Evolutionary conservation across 1,284 basidiomycete genomes (phyloP).

Genomic region (Fistulinella cinereoalba): DNA sequence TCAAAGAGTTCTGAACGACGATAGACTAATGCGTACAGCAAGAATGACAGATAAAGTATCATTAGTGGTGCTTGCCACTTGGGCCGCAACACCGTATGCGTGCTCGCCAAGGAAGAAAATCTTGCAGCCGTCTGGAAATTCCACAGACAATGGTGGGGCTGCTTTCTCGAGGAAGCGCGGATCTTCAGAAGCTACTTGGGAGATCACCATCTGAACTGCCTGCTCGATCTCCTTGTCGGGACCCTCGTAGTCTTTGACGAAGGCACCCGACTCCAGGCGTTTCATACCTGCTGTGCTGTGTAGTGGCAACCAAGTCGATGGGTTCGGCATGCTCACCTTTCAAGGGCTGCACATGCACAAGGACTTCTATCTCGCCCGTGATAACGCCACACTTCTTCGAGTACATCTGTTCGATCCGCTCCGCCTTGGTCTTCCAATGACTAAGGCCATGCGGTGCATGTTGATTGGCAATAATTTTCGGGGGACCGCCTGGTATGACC

Average conservation of each 20-base stretch:
- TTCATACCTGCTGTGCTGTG: slow-evolving; percentile 64
- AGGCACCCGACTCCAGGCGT: slow-evolving; percentile 82
- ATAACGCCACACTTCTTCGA: slow-evolving; percentile 90
- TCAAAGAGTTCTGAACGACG: slow-evolving; percentile 2
- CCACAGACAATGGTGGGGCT: slow-evolving; percentile 79
- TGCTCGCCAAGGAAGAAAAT: slow-evolving; percentile 96
- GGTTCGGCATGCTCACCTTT: slow-evolving; percentile 59
- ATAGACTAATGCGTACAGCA: slow-evolving; percentile 54
- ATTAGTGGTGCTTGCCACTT: slow-evolving; percentile 72
- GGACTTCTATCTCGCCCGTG: slow-evolving; percentile 75
- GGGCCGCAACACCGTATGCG: slow-evolving; percentile 93
- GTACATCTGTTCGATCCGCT: slow-evolving; percentile 80
- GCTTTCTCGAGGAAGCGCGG: slow-evolving; percentile 83
- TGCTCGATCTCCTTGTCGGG: slow-evolving; percentile 80
- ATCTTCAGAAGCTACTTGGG: slow-evolving; percentile 81
- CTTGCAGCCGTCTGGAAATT: slow-evolving; percentile 87
- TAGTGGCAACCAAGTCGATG: background rate
- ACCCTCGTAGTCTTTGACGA: slow-evolving; percentile 93
- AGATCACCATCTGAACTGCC: slow-evolving; percentile 81
- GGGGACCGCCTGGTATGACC: slow-evolving; percentile 50
- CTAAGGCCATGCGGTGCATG: slow-evolving; percentile 65
- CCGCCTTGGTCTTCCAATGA: slow-evolving; percentile 76
- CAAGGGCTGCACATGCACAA: slow-evolving; percentile 82
- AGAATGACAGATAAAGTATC: slow-evolving; percentile 74
- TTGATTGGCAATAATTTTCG: slow-evolving; percentile 66